Base-by-base conservation (phyloP, 2,329 filamentous ascomycete genomes). In the Neoascochyta sp. region DNA sequence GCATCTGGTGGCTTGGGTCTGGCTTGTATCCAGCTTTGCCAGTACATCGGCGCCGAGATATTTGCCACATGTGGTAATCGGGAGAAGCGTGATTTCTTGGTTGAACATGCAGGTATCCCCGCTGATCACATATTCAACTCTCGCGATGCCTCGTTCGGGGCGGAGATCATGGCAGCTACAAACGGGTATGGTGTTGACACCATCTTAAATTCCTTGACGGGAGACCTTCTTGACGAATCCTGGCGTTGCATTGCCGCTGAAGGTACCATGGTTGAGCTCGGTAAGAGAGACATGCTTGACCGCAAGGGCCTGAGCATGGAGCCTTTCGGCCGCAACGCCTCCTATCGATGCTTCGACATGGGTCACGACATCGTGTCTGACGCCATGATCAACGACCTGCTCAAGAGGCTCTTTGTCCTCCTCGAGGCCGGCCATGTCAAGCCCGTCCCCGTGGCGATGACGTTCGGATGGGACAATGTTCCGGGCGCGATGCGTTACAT, bases 211-310 rank as follows among this genome's bases (percentile, higher is more conserved):
- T 53, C 49, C 6, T 35, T 60, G 4, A 27, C 41, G 5, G 56
- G 54, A 11, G 52, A 60, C 7, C 22, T 46, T 5, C 32, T 60
- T 2, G 27, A 43, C 11, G 62, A 60, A 1, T 68, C 62, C 0
- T 75, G 66, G 67, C 39, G 57, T 7, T 69, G 66, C 22, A 52
- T 74, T 1, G 68, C 68, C 1, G 32, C 43, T 15, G 29, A 23
- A 20, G 48, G 48, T 4, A 39, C 13, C 7, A 34, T 48, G 33
- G 27, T 52, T 9, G 47, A 52, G 34, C 30, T 52, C 15, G 47
- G 47, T 5, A 52, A 47, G 30, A 24, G 29, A 9, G 48, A 50
- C 14, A 14, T 50, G 22, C n/a, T 46, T 2, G 45, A 34, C 9
- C 24, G 29, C 9, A 37, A 32, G 13, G 29, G 7, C 3, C 24